These are phyloP conservation scores for Pleodorina starrii DNA, from an alignment of 139 green algal genomes.

Conservation along the genomic window DNA sequence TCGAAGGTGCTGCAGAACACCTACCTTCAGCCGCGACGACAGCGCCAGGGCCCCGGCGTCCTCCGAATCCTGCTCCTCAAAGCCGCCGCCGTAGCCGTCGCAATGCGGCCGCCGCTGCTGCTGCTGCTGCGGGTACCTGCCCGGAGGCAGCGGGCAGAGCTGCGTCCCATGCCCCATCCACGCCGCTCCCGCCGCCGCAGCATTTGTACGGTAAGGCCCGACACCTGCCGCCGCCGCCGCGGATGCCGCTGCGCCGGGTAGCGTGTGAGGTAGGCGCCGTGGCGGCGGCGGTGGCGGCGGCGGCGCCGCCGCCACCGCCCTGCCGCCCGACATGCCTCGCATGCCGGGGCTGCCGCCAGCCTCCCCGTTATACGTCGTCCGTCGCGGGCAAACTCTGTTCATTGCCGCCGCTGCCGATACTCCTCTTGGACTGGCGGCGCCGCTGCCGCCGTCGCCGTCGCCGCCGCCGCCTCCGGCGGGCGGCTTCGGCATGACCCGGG, in stretches of 20 bases:
- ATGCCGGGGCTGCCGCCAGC: not conserved
- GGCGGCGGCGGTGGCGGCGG: too few species aligned
- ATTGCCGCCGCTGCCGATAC: too few species aligned
- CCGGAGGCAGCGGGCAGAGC: not conserved
- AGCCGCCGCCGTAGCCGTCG: not conserved
- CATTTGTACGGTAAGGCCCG: not conserved
- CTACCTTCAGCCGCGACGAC: not conserved
- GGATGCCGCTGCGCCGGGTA: not conserved
- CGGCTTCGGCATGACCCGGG: not conserved
- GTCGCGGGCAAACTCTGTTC: not conserved
- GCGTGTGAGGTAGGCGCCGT: not conserved
- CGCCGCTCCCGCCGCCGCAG: too few species aligned
- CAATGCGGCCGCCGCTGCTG: not conserved
- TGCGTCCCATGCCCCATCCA: not conserved
- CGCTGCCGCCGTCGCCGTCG: not conserved
- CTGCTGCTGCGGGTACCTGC: not conserved
- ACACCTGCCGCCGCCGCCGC: too few species aligned
- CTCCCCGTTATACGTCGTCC: conserved; percentile 12
- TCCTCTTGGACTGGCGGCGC: not conserved
- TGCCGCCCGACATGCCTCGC: not conserved
- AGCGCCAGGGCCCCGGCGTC: not conserved
- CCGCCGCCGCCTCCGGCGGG: not conserved
- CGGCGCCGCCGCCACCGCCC: not conserved
- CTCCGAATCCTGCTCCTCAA: too few species aligned
- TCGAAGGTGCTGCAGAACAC: not conserved